These are phyloP conservation scores for Lodderomyces oxycetoniae DNA, from an alignment of 1,139 yeast genomes.

Conservation along the genomic window DNA sequence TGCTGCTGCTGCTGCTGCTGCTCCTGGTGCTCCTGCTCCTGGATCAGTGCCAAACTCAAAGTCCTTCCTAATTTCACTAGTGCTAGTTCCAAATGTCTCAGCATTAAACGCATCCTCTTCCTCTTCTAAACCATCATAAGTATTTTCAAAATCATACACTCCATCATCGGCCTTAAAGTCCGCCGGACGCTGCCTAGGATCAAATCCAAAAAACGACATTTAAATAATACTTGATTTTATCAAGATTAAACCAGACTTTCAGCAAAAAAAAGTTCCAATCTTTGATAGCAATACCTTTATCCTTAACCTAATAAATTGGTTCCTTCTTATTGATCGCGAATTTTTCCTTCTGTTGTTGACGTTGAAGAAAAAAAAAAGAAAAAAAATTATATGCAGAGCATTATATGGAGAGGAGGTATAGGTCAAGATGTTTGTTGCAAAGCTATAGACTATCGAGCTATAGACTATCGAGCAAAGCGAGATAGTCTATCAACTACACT, in stretches of 20 bases:
- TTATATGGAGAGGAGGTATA: too few relatives aligned
- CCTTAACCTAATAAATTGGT: too few relatives aligned
- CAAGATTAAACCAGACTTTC: too few relatives aligned
- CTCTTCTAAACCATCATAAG: constrained; percentile 76
- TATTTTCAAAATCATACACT: constrained; percentile 72
- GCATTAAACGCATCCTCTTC: constrained; percentile 80
- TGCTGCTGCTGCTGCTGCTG: constrained; percentile 5
- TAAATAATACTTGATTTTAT: too few relatives aligned
- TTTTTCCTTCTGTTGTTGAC: constrained; percentile 3
- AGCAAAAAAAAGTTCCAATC: too few relatives aligned
- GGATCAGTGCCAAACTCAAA: constrained; percentile 62
- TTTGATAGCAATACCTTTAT: too few relatives aligned
- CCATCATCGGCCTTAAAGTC: constrained; percentile 19
- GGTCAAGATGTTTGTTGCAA: too few relatives aligned
- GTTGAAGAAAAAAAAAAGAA: constrained; percentile 3
- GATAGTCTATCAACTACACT: too few relatives aligned
- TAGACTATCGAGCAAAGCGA: too few relatives aligned
- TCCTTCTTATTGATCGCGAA: too few relatives aligned
- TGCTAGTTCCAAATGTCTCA: constrained; percentile 74
- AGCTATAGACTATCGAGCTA: too few relatives aligned
- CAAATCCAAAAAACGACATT: constrained; percentile 63
- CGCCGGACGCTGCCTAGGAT: constrained; percentile 39
- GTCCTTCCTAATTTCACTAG: constrained; percentile 57
- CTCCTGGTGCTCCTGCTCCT: constrained; percentile 11
- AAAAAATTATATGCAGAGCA: constrained; percentile 2